Percentiles rank a stretch among this genome's conserved stretches.
Evolutionary conservation across 2,329 filamentous ascomycete species (phyloP).

Genomic region (Penicillium sp.): DNA sequence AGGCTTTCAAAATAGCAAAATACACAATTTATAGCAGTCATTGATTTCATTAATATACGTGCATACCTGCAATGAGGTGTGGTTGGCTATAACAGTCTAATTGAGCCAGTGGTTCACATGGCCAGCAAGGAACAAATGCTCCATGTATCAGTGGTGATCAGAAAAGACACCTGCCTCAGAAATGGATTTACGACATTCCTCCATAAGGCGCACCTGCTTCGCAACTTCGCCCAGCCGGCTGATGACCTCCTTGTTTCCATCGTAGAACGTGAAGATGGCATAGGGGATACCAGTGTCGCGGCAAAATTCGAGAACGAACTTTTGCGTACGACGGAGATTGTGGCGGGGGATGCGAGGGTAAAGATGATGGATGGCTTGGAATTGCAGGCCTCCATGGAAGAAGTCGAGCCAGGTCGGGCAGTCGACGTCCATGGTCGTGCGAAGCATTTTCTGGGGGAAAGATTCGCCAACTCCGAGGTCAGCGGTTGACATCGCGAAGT

Average conservation of each 20-base stretch:
- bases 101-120: constrained; percentile 9
- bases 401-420: constrained; percentile 88
- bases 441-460: constrained; percentile 86
- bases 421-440: constrained; percentile 92
- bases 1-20: background rate
- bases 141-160: constrained; percentile 28
- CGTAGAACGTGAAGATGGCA: constrained; percentile 79
- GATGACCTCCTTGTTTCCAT: constrained; percentile 81
- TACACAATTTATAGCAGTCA: background rate
- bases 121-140: constrained; percentile 4
- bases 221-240: constrained; percentile 75
- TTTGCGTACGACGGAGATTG: constrained; percentile 75
- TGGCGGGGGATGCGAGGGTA: constrained; percentile 83
- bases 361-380: constrained; percentile 85
- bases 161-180: constrained; percentile 34
- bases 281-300: constrained; percentile 81
- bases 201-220: constrained; percentile 74
- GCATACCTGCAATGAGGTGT: background rate
- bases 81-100: constrained; percentile 3
- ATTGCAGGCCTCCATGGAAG: constrained; percentile 84
- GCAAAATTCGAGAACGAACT: constrained; percentile 78
- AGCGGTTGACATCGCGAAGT: constrained; percentile 91
- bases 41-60: constrained; percentile 16
- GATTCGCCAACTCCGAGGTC: constrained; percentile 82
- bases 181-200: constrained; percentile 67